Evolutionary conservation across 331 rosid genomes (phyloP), one percentile per base, ranked within the genome.

Genomic region (Acacia concinna): DNA sequence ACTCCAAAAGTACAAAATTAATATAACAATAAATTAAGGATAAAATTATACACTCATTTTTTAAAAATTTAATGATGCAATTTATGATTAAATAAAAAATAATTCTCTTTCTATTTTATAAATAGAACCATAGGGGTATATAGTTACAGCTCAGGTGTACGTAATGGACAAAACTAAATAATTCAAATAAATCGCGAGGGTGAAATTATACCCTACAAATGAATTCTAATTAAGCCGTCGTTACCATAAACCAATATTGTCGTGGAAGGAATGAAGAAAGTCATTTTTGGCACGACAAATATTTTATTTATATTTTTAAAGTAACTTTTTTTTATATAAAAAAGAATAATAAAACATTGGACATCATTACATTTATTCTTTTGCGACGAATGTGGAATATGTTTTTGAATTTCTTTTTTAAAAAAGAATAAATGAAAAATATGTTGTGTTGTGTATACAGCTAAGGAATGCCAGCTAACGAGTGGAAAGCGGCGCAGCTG

Each of bases 401-500:
- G 32, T 25, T 10, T 25, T 10, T 59, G 34, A 59, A 27, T 34
- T 34, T 38, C n/a, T n/a, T n/a, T 8, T 56, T 25, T 2, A 18
- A 11, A 44, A 44, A 2, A 0, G 25, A 20, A 47, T n/a, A 31
- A 10, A 60, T 75, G 62, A 43, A 38, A 38, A 38, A 2, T 8
- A 38, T 8, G 41, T 38, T 38, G 12, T 8, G 41, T 38, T 38
- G 41, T 38, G 8, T 82, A 21, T 68, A 81, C 80, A 73, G 77
- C 65, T 20, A 44, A 43, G 75, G 38, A 34, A 56, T 56, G 84
- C 71, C 87, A 83, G 87, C 83, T 69, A 77, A 21, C n/a, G n/a
- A n/a, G n/a, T n/a, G 30, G 21, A 38, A 56, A 21, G 10, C 63
- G 30, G 23, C 62, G 2, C 70, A 64, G 70, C 46, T 32, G 69